These are phyloP conservation scores for Seiridium unicorne DNA, from an alignment of 2,329 filamentous ascomycete species.

Conservation along the genomic window DNA sequence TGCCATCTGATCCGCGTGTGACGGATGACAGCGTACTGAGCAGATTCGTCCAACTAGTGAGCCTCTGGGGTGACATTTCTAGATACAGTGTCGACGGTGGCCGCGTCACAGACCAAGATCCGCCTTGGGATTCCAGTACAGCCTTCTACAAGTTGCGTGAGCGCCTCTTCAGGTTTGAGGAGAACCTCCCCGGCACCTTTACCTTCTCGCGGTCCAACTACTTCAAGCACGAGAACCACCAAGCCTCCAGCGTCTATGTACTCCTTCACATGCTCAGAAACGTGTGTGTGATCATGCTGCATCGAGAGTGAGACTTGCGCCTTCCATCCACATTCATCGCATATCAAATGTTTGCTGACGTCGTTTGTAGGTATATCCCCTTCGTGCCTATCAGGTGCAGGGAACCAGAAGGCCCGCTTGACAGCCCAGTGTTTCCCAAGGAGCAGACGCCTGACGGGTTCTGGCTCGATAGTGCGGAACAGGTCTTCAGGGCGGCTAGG, in stretches of 20 bases:
- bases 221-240: constrained; percentile 62
- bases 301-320: constrained; percentile 51
- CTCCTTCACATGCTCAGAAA: constrained; percentile 66
- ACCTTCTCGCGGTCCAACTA: constrained; percentile 61
- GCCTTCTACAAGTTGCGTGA: constrained; percentile 52
- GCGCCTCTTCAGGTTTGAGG: constrained; percentile 52
- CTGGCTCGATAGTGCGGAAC: constrained; percentile 61
- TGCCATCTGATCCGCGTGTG: constrained; percentile 12
- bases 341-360: not conserved
- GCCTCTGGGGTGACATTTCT: constrained; percentile 59
- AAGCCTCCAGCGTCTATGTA: constrained; percentile 63
- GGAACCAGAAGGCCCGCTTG: constrained; percentile 53
- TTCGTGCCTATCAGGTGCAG: constrained; percentile 58
- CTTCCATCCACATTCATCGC: not conserved
- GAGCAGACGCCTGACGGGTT: constrained; percentile 51
- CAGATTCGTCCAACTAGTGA: constrained; percentile 56
- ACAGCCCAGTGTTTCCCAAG: constrained; percentile 52
- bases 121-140: constrained; percentile 60
- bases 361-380: constrained; percentile 44
- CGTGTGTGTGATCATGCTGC: constrained; percentile 65
- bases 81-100: constrained; percentile 52
- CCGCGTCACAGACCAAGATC: constrained; percentile 45
- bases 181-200: constrained; percentile 52
- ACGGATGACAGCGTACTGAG: constrained; percentile 47
- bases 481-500: constrained; percentile 61